Evolutionary conservation across 2,329 filamentous ascomycete species (phyloP).

Genomic region (Pestalotiopsis sp.): DNA sequence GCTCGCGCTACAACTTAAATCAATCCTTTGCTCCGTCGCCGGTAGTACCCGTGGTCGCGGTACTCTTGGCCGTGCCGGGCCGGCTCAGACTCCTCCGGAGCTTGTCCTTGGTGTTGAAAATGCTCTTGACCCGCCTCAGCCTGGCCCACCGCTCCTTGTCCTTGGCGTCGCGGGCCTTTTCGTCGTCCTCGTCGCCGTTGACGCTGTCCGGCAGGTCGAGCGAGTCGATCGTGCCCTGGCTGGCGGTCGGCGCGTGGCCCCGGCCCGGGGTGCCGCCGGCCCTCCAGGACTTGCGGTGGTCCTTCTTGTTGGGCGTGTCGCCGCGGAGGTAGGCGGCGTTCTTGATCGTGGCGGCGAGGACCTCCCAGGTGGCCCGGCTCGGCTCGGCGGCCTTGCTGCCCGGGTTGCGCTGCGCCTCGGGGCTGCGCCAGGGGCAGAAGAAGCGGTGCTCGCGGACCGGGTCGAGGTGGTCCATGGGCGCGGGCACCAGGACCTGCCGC

Average conservation of each 20-base stretch:
- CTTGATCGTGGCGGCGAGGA: conserved; percentile 55
- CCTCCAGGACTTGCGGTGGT: conserved; percentile 30
- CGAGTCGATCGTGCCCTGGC: conserved; percentile 16
- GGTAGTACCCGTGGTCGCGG: not conserved
- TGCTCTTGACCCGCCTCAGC: conserved; percentile 70
- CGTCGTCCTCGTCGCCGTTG: conserved; percentile 40
- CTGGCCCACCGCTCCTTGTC: conserved; percentile 77
- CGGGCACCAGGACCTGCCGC: conserved; percentile 54
- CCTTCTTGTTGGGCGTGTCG: conserved; percentile 27
- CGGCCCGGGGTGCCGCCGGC: conserved; percentile 9
- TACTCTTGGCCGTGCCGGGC: conserved; percentile 38
- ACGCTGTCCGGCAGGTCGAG: conserved; percentile 23
- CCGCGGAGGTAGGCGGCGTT: conserved; percentile 59
- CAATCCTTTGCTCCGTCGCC: not conserved
- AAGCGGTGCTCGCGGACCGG: conserved; percentile 75
- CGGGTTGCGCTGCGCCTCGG: conserved; percentile 59
- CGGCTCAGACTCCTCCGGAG: conserved; percentile 35
- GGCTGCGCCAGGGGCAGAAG: conserved; percentile 81
- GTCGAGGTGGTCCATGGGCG: conserved; percentile 69
- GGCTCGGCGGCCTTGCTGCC: conserved; percentile 38
- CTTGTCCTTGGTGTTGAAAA: conserved; percentile 66
- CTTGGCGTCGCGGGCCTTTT: conserved; percentile 56
- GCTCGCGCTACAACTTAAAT: not conserved
- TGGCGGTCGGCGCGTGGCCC: conserved; percentile 5
- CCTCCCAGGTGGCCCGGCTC: conserved; percentile 55